Conservation (phyloP, 441 rosid species). For the Mallotus repandus region DNA sequence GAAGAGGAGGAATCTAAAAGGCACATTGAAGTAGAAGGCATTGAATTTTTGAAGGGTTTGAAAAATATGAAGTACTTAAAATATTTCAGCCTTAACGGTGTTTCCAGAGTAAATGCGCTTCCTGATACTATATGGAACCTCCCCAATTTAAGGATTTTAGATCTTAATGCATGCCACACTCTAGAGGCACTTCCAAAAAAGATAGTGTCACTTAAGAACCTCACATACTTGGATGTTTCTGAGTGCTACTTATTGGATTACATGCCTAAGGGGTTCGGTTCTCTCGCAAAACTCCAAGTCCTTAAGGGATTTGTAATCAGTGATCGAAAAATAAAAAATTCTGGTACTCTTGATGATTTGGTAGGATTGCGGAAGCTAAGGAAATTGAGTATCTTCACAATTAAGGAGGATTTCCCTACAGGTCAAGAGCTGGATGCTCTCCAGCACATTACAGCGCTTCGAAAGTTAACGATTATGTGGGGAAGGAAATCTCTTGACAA, state of each 20-base stretch:
- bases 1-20: slow-evolving; percentile 43
- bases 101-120: slow-evolving; percentile 50
- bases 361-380: slow-evolving; percentile 14
- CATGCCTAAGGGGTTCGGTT: slow-evolving; percentile 41
- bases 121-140: slow-evolving; percentile 37
- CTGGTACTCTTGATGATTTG: slow-evolving; percentile 26
- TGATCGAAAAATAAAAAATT: not conserved
- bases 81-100: slow-evolving; percentile 56
- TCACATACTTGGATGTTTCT: slow-evolving; percentile 49
- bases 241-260: slow-evolving; percentile 52
- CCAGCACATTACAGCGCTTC: slow-evolving; percentile 5
- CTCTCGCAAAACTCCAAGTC: slow-evolving; percentile 29
- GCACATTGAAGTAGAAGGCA: slow-evolving; percentile 54
- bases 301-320: slow-evolving; percentile 28
- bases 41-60: slow-evolving; percentile 39
- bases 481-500: slow-evolving; percentile 5
- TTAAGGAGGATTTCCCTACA: slow-evolving; percentile 13
- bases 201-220: slow-evolving; percentile 39
- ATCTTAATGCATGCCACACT: slow-evolving; percentile 60
- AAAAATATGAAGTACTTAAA: slow-evolving; percentile 37
- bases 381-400: slow-evolving; percentile 25
- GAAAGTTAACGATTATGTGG: slow-evolving; percentile 27
- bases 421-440: slow-evolving; percentile 16
- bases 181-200: slow-evolving; percentile 52
- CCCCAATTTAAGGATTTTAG: slow-evolving; percentile 40